A percentile compares a stretch with the other conserved stretches of the same genome.
Conservation (phyloP, 345 rosid genomes). For the Camelina laxa region DNA sequence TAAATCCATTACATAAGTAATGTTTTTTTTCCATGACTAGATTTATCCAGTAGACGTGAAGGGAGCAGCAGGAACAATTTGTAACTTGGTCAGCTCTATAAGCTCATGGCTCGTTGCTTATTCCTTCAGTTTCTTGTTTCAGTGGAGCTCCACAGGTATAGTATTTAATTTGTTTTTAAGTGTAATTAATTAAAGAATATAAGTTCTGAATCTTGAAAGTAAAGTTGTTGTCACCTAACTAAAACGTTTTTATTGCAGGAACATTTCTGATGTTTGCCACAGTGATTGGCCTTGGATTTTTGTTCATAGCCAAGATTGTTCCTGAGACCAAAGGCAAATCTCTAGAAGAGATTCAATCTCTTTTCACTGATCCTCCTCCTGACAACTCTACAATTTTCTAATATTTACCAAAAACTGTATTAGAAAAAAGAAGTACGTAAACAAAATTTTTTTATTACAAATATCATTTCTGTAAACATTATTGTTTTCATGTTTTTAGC, state of each 20-base stretch:
- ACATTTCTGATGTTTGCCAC: constrained; percentile 48
- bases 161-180: background rate
- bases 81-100: constrained; percentile 51
- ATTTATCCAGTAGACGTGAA: constrained; percentile 62
- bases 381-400: constrained; percentile 15
- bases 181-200: no score
- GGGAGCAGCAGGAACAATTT: constrained; percentile 62
- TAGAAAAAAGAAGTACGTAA: background rate
- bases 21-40: constrained; percentile 21
- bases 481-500: constrained; percentile 23
- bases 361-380: constrained; percentile 24
- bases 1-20: background rate
- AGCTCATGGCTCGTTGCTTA: constrained; percentile 59
- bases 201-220: background rate
- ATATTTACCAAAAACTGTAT: background rate
- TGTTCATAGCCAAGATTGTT: constrained; percentile 53
- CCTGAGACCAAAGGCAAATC: constrained; percentile 65
- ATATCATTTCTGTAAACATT: constrained; percentile 8
- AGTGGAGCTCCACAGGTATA: constrained; percentile 61
- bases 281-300: constrained; percentile 37
- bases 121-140: constrained; percentile 52
- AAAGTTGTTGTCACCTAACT: background rate
- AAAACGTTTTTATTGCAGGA: constrained; percentile 40
- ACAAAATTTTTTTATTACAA: constrained; percentile 4
- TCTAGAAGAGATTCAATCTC: constrained; percentile 58